Percentiles rank a stretch among this genome's conserved stretches.
These are phyloP conservation scores for Suillus clintonianus DNA, from an alignment of 768 basidiomycete species.

Conservation along the genomic window DNA sequence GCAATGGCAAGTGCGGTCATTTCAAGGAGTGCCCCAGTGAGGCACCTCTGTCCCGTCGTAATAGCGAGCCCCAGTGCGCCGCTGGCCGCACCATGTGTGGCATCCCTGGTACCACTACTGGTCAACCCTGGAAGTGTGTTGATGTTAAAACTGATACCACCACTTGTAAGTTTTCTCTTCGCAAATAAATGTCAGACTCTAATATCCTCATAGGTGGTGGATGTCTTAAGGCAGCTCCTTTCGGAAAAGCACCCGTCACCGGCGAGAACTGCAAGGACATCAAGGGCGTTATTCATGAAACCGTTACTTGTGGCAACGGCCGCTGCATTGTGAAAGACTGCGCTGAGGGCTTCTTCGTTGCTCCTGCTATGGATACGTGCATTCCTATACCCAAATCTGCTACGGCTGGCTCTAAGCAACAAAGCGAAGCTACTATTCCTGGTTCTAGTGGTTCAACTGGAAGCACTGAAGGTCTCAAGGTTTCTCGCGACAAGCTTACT, in stretches of 20 bases:
- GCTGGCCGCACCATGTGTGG: constrained; percentile 28
- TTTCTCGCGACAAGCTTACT: background rate
- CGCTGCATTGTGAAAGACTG: constrained; percentile 31
- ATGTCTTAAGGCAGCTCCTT: constrained; percentile 27
- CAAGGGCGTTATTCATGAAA: constrained; percentile 19
- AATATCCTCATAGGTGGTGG: constrained; percentile 33
- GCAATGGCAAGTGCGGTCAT: constrained; percentile 33
- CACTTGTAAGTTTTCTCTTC: constrained; percentile 29
- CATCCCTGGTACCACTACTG: constrained; percentile 12
- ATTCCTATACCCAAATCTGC: background rate
- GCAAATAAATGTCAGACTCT: background rate
- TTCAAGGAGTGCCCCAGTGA: constrained; percentile 21
- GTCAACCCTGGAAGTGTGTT: constrained; percentile 32
- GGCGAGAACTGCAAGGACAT: constrained; percentile 37
- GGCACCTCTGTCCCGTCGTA: constrained; percentile 19
- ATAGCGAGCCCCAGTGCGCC: constrained; percentile 20
- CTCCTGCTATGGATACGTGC: constrained; percentile 15
- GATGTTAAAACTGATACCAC: constrained; percentile 25
- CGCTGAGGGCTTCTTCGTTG: constrained; percentile 18
- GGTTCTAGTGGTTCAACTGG: background rate
- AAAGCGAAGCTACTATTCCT: background rate
- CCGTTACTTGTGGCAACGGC: constrained; percentile 29
- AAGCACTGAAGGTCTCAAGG: background rate
- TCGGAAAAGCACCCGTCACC: constrained; percentile 9
- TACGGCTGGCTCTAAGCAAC: background rate